Evolutionary conservation across 257 asterid species (phyloP).

Genomic region (Dorcoceras hygrometricum): DNA sequence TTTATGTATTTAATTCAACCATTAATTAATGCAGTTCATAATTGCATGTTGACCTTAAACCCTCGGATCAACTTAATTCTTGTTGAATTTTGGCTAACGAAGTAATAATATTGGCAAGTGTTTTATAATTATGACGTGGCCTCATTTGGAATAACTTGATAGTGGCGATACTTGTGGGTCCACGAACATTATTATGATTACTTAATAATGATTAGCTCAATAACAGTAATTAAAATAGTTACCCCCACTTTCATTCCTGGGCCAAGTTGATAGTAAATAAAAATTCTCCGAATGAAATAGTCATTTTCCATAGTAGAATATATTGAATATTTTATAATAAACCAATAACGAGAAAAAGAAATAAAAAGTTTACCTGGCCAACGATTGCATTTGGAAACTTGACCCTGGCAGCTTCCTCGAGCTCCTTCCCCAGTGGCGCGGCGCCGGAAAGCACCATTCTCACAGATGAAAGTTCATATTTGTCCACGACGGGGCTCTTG

Average conservation of each 20-base stretch:
- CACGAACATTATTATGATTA: too few species aligned
- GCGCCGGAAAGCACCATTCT: conserved; percentile 94
- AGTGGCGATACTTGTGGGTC: too few species aligned
- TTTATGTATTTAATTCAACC: neutral
- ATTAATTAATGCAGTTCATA: neutral
- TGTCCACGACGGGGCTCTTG: conserved; percentile 68
- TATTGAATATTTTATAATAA: neutral
- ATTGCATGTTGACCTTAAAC: neutral
- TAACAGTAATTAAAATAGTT: too few species aligned
- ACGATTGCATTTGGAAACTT: conserved; percentile 81
- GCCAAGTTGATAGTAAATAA: too few species aligned
- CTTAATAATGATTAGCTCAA: too few species aligned
- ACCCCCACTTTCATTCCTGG: too few species aligned
- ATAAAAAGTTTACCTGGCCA: conserved; percentile 59
- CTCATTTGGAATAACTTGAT: too few species aligned
- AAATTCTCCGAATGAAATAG: too few species aligned
- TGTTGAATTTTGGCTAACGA: too few species aligned
- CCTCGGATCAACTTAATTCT: too few species aligned
- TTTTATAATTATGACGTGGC: too few species aligned
- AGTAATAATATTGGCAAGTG: too few species aligned
- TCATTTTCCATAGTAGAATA: neutral
- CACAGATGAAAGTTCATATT: conserved; percentile 77
- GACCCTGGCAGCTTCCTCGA: conserved; percentile 73
- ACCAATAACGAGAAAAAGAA: neutral
- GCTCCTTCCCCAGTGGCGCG: conserved; percentile 96